Base-by-base conservation (phyloP, 305 asterid genomes). In the Ilex paraguariensis region DNA sequence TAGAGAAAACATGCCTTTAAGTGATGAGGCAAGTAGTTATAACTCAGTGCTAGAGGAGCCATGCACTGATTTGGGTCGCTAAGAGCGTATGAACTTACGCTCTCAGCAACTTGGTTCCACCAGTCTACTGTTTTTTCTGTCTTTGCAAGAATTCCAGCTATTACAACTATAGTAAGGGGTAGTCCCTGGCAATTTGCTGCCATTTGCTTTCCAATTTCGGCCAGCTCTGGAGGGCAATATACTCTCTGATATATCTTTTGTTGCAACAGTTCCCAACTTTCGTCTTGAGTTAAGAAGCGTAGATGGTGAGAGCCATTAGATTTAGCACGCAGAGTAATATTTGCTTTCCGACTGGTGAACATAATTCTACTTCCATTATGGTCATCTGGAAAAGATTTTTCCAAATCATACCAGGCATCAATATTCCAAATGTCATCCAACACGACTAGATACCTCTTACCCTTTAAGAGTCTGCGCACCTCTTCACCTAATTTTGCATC, bases 381-480 rank as follows among this genome's bases (percentile, higher is more conserved):
- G 28, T 70, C 59, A 1, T 72, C 59, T 5, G 81, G 78, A 62
- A 71, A 59, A 6, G 45, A 21, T 10, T 13, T 57, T 31, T 49
- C 58, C 14, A 76, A 36, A 13, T 54, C 61, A 51, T 72, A 31
- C 69, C 66, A 76, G 42, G 60, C 66, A 0, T 42, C 51, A 5
- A n/a, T 32, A 3, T 50, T 50, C 81, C 81, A 76, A 12, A 76
- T 14, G 48, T 76, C 81, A 42, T 75, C 81, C 56, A 75, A 4
- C 11, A 71, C 74, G 14, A 75, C 49, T 11, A 76, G 56, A 28
- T 64, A 76, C 8, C 61, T 71, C n/a, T 33, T 40, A 6, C 58
- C 63, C 31, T 30, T 68, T 62, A 68, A 60, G 31, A 30, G 9
- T 50, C 32, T 57, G 55, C 59, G 57, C 5, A 76, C 8, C 11